Conservation (phyloP, 2,329 filamentous ascomycete species). For the Aspergillus chevalieri region DNA sequence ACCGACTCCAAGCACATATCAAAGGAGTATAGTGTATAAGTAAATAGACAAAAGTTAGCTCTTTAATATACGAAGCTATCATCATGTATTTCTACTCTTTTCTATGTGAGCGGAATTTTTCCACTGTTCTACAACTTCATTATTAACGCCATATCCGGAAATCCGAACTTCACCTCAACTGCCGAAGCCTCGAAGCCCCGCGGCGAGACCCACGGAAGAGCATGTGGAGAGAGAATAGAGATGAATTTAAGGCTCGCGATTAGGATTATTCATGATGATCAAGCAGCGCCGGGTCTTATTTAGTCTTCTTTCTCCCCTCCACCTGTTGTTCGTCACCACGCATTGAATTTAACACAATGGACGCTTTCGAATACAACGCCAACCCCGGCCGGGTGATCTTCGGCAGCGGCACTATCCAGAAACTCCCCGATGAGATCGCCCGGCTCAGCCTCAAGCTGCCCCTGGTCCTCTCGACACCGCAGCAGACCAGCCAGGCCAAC, state of each 20-base stretch:
- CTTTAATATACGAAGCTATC: constrained; percentile 2
- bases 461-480: constrained; percentile 52
- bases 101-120: not conserved
- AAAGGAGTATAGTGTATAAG: not conserved
- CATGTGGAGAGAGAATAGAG: constrained; percentile 7
- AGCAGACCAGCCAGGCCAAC: constrained; percentile 44
- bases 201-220: constrained; percentile 11
- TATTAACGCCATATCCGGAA: not conserved
- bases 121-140: not conserved
- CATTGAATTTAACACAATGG: constrained; percentile 32
- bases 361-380: constrained; percentile 51
- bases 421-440: constrained; percentile 38
- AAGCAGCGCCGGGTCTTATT: constrained; percentile 7
- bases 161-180: not conserved
- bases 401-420: constrained; percentile 49
- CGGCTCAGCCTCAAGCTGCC: constrained; percentile 46
- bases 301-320: not conserved
- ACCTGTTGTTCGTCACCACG: not conserved
- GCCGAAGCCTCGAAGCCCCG: constrained; percentile 3
- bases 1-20: not conserved
- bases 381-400: constrained; percentile 53
- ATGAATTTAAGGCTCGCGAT: not conserved
- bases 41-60: not conserved
- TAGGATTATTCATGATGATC: constrained; percentile 20
- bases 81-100: not conserved